Evolutionary conservation across 768 basidiomycete genomes (phyloP), one percentile per base, ranked within the genome.

Genomic region (Trametes elegans): DNA sequence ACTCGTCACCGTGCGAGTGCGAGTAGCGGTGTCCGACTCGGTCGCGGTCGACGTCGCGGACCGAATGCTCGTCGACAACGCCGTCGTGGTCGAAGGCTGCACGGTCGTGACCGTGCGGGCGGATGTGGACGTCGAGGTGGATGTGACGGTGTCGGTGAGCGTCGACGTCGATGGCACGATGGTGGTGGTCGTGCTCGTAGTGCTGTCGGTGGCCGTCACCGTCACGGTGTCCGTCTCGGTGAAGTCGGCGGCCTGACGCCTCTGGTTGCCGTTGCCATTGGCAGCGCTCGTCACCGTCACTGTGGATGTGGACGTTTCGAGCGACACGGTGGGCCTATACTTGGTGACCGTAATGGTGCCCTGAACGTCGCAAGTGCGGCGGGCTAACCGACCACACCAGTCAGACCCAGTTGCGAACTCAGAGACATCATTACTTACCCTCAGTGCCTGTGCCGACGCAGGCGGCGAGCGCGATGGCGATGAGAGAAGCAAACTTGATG

Each of bases 1-100:
- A n/a, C 29, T 34, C 26, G 50, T 51, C 27, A 51, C 21, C 31
- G 50, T 52, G 31, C 50, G 50, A 23, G 50, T 52, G 41, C 50
- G 9, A 16, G 49, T 42, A 13, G n/a, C 27, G 19, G 29, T 26
- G 19, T 34, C 41, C 8, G 40, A 43, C 5, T 43, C 40, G 14
- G 31, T 52, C 41, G 29, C 21, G 16, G 50, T 52, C 19, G 50
- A 34, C 29, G 50, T 52, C 16, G 34, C 24, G 11, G 50, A 35
- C 14, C 41, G 21, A 9, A 41, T 52, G 41, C 41, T 52, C 7
- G 50, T 52, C 19, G 29, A 34, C 16, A n/a, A 3, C 9, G 26
- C 16, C 1, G 35, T 36, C 24, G 34, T 27, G 16, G 47, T 28
- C 16, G 35, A n/a, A 14, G 26, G 2, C 2, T 23, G 7, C 2